Percentiles rank a stretch among this genome's conserved stretches.
Evolutionary conservation across 768 basidiomycete genomes (phyloP).

Genomic region (Podaxis sp.): DNA sequence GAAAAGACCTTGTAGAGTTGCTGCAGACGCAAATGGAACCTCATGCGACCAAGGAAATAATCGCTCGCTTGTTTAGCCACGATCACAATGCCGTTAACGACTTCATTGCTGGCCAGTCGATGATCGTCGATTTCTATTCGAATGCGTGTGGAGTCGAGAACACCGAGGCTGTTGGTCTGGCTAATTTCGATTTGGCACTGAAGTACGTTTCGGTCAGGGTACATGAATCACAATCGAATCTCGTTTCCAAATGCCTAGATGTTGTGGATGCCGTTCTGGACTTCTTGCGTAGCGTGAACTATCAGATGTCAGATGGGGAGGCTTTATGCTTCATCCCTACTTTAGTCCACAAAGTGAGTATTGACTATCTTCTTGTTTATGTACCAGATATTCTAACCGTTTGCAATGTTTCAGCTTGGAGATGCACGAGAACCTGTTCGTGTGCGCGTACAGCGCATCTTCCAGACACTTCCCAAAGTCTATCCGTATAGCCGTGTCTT

Average conservation of each 20-base stretch:
- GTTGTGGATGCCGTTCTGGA: constrained; percentile 76
- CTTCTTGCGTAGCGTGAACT: constrained; percentile 69
- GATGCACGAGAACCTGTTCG: constrained; percentile 87
- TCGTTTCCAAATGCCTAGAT: constrained; percentile 86
- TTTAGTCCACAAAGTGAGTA: constrained; percentile 80
- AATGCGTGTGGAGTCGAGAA: constrained; percentile 56
- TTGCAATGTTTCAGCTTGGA: constrained; percentile 63
- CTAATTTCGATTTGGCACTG: constrained; percentile 87
- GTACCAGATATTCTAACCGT: constrained; percentile 5
- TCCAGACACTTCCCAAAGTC: constrained; percentile 83
- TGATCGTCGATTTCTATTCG: constrained; percentile 75
- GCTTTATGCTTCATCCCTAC: constrained; percentile 88
- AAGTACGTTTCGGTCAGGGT: constrained; percentile 93
- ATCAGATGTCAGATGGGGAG: constrained; percentile 84
- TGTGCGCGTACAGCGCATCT: constrained; percentile 75
- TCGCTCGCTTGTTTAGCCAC: constrained; percentile 84
- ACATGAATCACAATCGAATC: constrained; percentile 88
- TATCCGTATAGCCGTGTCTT: constrained; percentile 94
- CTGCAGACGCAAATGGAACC: constrained; percentile 93
- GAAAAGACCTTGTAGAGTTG: constrained; percentile 84
- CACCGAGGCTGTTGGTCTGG: constrained; percentile 65
- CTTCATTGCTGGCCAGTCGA: constrained; percentile 73
- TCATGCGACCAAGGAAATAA: constrained; percentile 72
- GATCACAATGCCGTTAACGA: constrained; percentile 97
- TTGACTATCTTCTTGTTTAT: not conserved